phyloP scores from a whole-genome alignment of 176 grass and related monocot genomes.

The Hsuehochloa calcarea region DNA sequence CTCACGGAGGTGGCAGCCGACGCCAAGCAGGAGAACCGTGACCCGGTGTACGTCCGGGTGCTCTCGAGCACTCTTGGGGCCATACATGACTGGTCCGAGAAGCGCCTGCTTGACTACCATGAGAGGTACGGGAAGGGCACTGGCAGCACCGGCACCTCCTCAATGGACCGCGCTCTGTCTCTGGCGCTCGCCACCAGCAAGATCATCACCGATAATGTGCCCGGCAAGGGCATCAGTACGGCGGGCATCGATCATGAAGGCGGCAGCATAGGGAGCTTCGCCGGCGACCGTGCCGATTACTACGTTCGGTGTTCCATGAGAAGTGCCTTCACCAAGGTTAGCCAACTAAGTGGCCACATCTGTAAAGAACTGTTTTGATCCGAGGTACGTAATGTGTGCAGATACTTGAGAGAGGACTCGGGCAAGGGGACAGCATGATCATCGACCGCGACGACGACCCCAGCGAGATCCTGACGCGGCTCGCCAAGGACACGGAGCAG shows the following conservation, averaged over 20 bases:
- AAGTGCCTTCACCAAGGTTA: slow-evolving; percentile 78
- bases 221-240: neutral
- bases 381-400: neutral
- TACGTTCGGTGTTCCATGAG: slow-evolving; percentile 77
- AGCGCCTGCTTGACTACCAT: slow-evolving; percentile 69
- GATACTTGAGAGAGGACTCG: slow-evolving; percentile 68
- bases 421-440: slow-evolving; percentile 44
- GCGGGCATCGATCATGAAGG: neutral
- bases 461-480: slow-evolving; percentile 50
- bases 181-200: slow-evolving; percentile 49
- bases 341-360: neutral
- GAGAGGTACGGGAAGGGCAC: slow-evolving; percentile 58
- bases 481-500: slow-evolving; percentile 66
- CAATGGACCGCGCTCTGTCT: slow-evolving; percentile 56
- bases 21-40: slow-evolving; percentile 48
- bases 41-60: slow-evolving; percentile 46
- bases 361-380: neutral
- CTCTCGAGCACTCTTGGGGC: slow-evolving; percentile 41
- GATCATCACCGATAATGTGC: slow-evolving; percentile 52
- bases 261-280: slow-evolving; percentile 16
- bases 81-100: slow-evolving; percentile 85
- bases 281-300: slow-evolving; percentile 45
- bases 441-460: slow-evolving; percentile 39
- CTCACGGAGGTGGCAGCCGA: slow-evolving; percentile 66
- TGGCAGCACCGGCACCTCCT: neutral